Evolutionary conservation across 352 stramenopile species (phyloP), one percentile per base, ranked within the genome.

Genomic region (Phytophthora pistaciae): DNA sequence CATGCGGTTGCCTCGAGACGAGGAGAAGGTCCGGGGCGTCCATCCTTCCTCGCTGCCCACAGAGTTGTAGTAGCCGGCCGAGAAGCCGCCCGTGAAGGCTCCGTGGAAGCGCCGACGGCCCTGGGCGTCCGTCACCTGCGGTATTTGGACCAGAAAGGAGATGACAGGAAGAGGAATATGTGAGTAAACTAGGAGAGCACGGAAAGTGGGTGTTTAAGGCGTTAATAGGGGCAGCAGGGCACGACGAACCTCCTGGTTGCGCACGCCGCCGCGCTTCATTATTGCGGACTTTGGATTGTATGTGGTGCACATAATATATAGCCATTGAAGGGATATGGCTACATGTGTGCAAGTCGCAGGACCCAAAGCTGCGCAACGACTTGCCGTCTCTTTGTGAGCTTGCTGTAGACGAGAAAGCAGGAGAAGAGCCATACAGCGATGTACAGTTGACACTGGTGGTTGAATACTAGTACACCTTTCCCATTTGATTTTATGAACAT

Each of bases 31-130:
- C 20, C 64, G 76, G 6, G 94, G 94, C 46, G 80, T 76, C 92
- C 93, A 98, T 80, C 94, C 94, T 75, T 98, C 89, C 42, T 93
- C 86, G 31, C 65, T 93, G 42, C 92, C 94, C 5, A 98, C 95
- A n/a, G 93, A 95, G 74, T 98, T 98, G 79, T 90, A 98, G 74
- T 98, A 98, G 33, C 94, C 95, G 38, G 95, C 94, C 10, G 91
- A 97, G 77, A 97, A 98, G 29, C 95, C 95, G 56, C 94, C 94
- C 1, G 93, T 98, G 78, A 98, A 98, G 14, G 95, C 95, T 62
- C 95, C 95, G 75, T 98, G 94, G 79, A 98, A 98, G 57, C 93
- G 85, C 52, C 88, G 75, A 14, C 86, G 84, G 3, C 88, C 88
- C 63, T 95, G 77, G 3, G 78, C 84, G 56, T 95, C 88, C 14